Evolutionary conservation across 805 yeast genomes (phyloP), one percentile per base, ranked within the genome.

Genomic region (Lachancea mirantina): DNA sequence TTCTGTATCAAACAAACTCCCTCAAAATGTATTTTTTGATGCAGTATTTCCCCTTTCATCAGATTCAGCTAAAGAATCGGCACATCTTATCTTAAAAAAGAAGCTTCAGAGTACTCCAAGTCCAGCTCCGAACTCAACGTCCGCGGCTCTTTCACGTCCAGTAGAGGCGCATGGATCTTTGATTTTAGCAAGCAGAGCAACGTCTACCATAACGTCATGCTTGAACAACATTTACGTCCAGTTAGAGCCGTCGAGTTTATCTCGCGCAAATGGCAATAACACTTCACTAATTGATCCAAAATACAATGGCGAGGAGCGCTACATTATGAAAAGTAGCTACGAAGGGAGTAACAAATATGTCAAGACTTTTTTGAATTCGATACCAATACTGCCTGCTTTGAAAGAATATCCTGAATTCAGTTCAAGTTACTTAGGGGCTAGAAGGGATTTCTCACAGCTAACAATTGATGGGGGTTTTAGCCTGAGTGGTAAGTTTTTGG

Each of bases 381-480:
- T 78, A 14, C 63, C 63, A 13, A 66, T 78, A 34, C 76, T 70
- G 23, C 82, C 85, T 0, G 60, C 70, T 1, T 50, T 78, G 32
- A 68, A 67, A 26, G 77, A 76, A 32, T 81, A 76, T 41, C 56
- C 67, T 11, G 94, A 83, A 45, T 84, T 85, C 65, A 92, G 92
- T 0, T 33, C 36, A 4, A 18, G 27, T 16, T 23, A 22, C 19
- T 30, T 19, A 18, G 23, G 40, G 3, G 35, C 39, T 8, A 34
- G 36, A 5, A 59, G 63, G 59, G 45, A 26, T 8, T 26, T 26
- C 17, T 7, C 26, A 11, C 21, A 22, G 7, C 20, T 27, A 14
- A 21, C 16, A n/a, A 19, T 8, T 19, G 10, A 19, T 8, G 10
- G 8, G 22, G 22, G 10, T 19, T 8, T 19, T 10, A 19, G 22